phyloP scores from a whole-genome alignment of 1,284 basidiomycete species.

The Ceratobasidium sp. region DNA sequence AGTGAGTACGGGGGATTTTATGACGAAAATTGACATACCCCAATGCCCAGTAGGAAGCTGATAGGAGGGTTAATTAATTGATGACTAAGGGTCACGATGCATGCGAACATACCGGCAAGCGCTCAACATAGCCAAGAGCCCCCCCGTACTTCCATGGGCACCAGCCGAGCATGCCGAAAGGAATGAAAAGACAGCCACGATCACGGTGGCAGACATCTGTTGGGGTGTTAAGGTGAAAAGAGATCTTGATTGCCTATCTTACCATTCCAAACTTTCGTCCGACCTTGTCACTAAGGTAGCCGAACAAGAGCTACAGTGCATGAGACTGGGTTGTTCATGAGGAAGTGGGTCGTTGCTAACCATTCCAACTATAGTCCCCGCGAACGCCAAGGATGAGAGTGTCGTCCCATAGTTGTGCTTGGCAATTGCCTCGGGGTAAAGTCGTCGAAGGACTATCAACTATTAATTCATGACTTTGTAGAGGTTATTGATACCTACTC shows the following conservation, averaged over 20 bases:
- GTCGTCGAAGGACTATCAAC: conserved; percentile 20
- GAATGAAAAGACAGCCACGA: conserved; percentile 79
- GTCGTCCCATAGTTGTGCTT: conserved; percentile 63
- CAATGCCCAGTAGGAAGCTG: conserved; percentile 81
- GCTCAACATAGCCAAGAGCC: conserved; percentile 76
- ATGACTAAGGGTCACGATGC: neutral
- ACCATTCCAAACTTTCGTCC: conserved; percentile 91
- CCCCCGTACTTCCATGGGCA: conserved; percentile 70
- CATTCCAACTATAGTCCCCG: conserved; percentile 77
- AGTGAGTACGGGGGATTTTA: neutral
- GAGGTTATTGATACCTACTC: conserved; percentile 51
- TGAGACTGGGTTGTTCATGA: conserved; percentile 37
- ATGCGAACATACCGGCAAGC: conserved; percentile 71
- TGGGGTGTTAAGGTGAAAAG: neutral
- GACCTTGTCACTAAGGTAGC: conserved; percentile 81
- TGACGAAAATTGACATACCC: conserved; percentile 47
- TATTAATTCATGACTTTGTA: neutral
- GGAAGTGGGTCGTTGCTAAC: conserved; percentile 14
- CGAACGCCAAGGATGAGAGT: conserved; percentile 74
- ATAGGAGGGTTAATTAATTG: neutral
- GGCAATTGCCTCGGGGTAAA: conserved; percentile 16
- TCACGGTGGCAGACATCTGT: conserved; percentile 76
- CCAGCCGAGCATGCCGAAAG: conserved; percentile 86
- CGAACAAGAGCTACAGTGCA: conserved; percentile 48
- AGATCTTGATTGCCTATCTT: conserved; percentile 45